These are phyloP conservation scores for Gynochthodes officinalis DNA, from an alignment of 257 asterid species.

Conservation along the genomic window DNA sequence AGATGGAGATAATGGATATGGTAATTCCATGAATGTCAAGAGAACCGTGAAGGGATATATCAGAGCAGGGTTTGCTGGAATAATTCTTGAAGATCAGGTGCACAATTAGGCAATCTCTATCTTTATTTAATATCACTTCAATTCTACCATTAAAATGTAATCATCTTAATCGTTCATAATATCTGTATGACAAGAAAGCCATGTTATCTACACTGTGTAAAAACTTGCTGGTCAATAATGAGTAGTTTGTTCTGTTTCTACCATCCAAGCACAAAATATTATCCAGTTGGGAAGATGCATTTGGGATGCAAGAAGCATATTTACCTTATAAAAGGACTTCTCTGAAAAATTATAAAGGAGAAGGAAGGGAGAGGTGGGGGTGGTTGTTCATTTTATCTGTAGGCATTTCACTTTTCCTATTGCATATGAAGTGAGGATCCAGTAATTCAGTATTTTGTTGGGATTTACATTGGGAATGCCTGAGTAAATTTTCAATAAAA, in stretches of 20 bases:
- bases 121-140: not conserved
- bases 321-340: not conserved
- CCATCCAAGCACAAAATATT: not conserved
- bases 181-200: not conserved
- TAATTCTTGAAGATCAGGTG: conserved; percentile 96
- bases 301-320: not conserved
- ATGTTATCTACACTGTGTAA: not conserved
- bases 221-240: not conserved
- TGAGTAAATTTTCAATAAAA: not conserved
- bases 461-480: not conserved
- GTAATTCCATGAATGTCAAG: conserved; percentile 93
- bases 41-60: conserved; percentile 87
- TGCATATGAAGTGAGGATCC: not conserved
- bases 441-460: not conserved
- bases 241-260: not conserved
- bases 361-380: too few relatives aligned
- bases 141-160: not conserved
- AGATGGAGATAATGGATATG: conserved; percentile 96
- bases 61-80: conserved; percentile 86
- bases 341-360: too few relatives aligned
- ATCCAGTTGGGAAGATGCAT: not conserved
- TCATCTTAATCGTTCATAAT: not conserved
- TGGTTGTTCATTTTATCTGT: not conserved
- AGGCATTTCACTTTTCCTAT: not conserved
- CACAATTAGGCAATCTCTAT: not conserved